These are phyloP conservation scores for Phytophthora meadii DNA, from an alignment of 352 stramenopile species.

Conservation along the genomic window DNA sequence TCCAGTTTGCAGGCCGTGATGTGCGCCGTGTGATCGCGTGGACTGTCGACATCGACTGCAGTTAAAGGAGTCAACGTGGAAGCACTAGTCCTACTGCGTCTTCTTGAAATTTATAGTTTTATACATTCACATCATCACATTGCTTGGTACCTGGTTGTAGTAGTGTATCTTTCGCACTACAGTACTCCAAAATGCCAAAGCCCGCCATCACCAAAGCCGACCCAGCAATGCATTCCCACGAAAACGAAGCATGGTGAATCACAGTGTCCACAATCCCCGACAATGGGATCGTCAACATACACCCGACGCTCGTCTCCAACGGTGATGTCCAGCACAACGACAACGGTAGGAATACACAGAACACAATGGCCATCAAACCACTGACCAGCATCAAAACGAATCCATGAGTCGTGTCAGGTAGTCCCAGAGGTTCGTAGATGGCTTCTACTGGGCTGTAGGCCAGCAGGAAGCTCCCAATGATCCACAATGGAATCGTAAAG, in stretches of 20 bases:
- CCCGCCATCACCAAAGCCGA: constrained; percentile 59
- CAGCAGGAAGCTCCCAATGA: constrained; percentile 44
- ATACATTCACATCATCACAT: not conserved
- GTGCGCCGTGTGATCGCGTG: too few relatives aligned
- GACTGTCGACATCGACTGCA: too few relatives aligned
- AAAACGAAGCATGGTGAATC: constrained; percentile 53
- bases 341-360: constrained; percentile 51
- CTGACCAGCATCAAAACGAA: constrained; percentile 43
- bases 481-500: constrained; percentile 56
- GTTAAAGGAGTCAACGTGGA: too few relatives aligned
- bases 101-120: too few relatives aligned
- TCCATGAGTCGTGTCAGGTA: constrained; percentile 36
- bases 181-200: constrained; percentile 53
- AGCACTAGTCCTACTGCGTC: too few relatives aligned
- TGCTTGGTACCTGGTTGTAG: not conserved
- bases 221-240: constrained; percentile 50
- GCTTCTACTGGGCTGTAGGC: constrained; percentile 40
- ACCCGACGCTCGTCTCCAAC: constrained; percentile 61
- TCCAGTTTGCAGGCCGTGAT: too few relatives aligned
- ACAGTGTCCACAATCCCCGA: constrained; percentile 49
- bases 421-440: constrained; percentile 53
- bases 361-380: constrained; percentile 44
- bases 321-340: constrained; percentile 63
- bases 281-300: constrained; percentile 68
- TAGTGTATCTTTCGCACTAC: not conserved